Evolutionary conservation across 352 stramenopile species (phyloP).

Genomic region (Phytophthora pseudosyringae): DNA sequence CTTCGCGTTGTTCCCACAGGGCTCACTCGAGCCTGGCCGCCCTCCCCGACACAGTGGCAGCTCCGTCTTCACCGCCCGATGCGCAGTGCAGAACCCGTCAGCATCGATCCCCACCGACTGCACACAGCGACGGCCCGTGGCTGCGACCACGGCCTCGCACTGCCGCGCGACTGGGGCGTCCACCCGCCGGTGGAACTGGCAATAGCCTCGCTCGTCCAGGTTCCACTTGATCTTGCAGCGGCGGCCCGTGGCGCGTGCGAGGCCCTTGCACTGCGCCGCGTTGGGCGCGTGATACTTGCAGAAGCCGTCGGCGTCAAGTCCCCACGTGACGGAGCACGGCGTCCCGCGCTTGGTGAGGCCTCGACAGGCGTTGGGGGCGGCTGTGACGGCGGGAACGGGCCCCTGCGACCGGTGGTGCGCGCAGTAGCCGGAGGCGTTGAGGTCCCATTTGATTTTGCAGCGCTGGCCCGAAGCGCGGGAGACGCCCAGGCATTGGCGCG

Average conservation of each 20-base stretch:
- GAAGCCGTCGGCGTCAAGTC: conserved; percentile 30
- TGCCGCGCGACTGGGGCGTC: conserved; percentile 11
- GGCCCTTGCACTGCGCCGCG: conserved; percentile 29
- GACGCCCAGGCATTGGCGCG: conserved; percentile 30
- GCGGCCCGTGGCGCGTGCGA: conserved; percentile 35
- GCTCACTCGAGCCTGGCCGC: conserved; percentile 10
- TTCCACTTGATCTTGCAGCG: conserved; percentile 41
- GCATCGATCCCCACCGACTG: conserved; percentile 37
- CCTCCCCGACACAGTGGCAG: conserved; percentile 26
- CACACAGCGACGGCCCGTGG: conserved; percentile 18
- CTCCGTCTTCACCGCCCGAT: conserved; percentile 14
- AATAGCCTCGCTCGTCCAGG: conserved; percentile 37
- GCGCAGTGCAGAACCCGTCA: conserved; percentile 35
- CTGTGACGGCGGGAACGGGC: background rate
- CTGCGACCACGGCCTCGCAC: conserved; percentile 1
- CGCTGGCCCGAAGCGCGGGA: conserved; percentile 27
- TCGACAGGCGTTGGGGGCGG: conserved; percentile 14
- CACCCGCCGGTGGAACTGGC: conserved; percentile 31
- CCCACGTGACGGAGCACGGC: conserved; percentile 33
- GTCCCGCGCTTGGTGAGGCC: conserved; percentile 31
- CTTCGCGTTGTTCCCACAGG: conserved; percentile 37
- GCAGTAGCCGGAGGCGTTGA: conserved; percentile 27
- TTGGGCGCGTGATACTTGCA: conserved; percentile 42
- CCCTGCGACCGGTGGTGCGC: conserved; percentile 20
- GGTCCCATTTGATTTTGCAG: conserved; percentile 34